phyloP scores from a whole-genome alignment of 768 basidiomycete genomes.

The Collybia mongolica region DNA sequence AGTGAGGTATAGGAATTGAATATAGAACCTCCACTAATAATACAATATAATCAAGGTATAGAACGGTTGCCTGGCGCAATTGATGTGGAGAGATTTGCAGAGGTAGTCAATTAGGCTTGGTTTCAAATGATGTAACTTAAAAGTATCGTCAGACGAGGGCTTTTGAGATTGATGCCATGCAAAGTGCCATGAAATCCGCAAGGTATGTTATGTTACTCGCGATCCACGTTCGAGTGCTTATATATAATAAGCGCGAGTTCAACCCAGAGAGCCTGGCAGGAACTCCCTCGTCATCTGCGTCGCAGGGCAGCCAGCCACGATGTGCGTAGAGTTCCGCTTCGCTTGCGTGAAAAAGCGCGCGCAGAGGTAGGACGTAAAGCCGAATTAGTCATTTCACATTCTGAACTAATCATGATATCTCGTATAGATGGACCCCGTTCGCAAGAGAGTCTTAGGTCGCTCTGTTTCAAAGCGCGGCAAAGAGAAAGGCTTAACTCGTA shows the following conservation, averaged over 20 bases:
- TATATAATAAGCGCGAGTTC: slow-evolving; percentile 51
- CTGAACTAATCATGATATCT: slow-evolving; percentile 1
- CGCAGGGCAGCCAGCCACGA: slow-evolving; percentile 95
- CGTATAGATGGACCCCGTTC: slow-evolving; percentile 46
- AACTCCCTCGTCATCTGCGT: slow-evolving; percentile 87
- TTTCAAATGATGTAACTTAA: slow-evolving; percentile 3
- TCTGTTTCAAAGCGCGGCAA: slow-evolving; percentile 66
- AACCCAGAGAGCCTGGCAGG: slow-evolving; percentile 88
- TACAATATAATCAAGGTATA: slow-evolving; percentile 40
- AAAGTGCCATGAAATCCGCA: slow-evolving; percentile 79
- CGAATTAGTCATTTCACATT: background rate
- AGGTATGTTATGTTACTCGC: slow-evolving; percentile 39
- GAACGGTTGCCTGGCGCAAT: slow-evolving; percentile 67
- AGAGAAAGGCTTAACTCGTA: slow-evolving; percentile 52
- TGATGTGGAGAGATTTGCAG: slow-evolving; percentile 86
- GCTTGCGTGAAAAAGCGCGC: slow-evolving; percentile 77
- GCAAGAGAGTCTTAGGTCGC: slow-evolving; percentile 35
- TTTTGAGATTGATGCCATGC: slow-evolving; percentile 91
- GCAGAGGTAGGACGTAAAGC: slow-evolving; percentile 59
- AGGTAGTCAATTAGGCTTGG: slow-evolving; percentile 43
- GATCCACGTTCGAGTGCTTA: background rate
- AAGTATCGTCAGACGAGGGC: slow-evolving; percentile 63
- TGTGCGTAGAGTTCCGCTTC: slow-evolving; percentile 84
- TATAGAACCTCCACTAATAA: background rate
- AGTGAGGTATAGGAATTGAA: slow-evolving; percentile 28